phyloP scores from a whole-genome alignment of 805 yeast species.

The Yarrowia bubula region DNA sequence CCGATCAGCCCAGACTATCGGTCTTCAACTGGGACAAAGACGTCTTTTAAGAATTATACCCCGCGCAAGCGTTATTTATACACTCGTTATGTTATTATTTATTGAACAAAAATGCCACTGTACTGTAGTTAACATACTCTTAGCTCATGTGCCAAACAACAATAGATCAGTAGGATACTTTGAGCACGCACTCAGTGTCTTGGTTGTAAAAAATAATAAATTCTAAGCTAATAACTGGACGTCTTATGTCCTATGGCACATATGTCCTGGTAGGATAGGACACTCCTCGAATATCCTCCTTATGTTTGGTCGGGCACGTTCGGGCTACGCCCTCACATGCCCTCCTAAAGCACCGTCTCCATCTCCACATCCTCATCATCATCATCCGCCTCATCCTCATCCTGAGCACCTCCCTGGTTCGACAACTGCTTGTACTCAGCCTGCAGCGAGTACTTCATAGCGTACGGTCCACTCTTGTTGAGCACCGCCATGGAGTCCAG shows the following conservation, averaged over 20 bases:
- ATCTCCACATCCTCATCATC: constrained; percentile 29
- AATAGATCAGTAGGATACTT: too few species aligned
- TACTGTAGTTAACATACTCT: too few species aligned
- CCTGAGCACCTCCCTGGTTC: constrained; percentile 32
- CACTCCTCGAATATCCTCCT: too few species aligned
- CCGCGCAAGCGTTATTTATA: background rate
- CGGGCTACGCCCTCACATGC: too few species aligned
- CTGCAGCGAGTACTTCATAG: constrained; percentile 83
- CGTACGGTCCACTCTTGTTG: constrained; percentile 94
- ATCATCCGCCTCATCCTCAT: constrained; percentile 21
- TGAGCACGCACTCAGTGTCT: too few species aligned
- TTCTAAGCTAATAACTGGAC: too few species aligned
- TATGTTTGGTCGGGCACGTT: too few species aligned
- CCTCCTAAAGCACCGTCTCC: constrained; percentile 2
- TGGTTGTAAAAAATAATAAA: too few species aligned
- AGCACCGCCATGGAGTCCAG: constrained; percentile 84
- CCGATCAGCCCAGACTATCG: constrained; percentile 30
- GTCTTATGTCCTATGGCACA: too few species aligned
- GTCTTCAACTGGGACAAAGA: constrained; percentile 37
- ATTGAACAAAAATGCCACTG: too few species aligned
- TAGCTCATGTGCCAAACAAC: too few species aligned
- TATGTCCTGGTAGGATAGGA: too few species aligned
- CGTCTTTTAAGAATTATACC: constrained; percentile 29
- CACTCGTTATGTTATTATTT: background rate
- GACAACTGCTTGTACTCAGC: constrained; percentile 73